Conservation (phyloP, 1,284 basidiomycete genomes). For the Fistulinella staudtii region DNA sequence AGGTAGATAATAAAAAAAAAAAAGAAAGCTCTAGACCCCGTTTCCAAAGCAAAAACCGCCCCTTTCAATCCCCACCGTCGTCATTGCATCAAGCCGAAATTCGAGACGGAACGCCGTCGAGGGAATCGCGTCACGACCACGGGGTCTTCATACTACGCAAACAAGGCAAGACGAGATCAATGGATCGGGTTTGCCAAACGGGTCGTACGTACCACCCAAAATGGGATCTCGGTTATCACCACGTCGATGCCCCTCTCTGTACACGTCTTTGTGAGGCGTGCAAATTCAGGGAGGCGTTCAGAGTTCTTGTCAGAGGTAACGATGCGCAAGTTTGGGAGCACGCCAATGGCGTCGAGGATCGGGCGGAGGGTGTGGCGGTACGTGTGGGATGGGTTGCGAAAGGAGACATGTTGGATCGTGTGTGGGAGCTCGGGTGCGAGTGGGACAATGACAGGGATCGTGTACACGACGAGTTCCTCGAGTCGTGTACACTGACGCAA, state of each 20-base stretch:
- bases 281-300: constrained; percentile 23
- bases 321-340: constrained; percentile 35
- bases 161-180: neutral
- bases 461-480: constrained; percentile 40
- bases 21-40: no score
- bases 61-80: constrained; percentile 3
- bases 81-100: constrained; percentile 42
- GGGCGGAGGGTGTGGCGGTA: constrained; percentile 25
- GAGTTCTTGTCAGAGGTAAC: constrained; percentile 36
- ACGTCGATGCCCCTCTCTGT: constrained; percentile 31
- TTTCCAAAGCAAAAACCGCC: no score
- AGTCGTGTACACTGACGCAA: constrained; percentile 39
- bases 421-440: constrained; percentile 33
- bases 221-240: constrained; percentile 26
- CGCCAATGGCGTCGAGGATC: constrained; percentile 34
- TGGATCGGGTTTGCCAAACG: neutral
- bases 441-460: constrained; percentile 34
- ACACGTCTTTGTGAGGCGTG: constrained; percentile 30
- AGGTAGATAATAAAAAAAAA: no score
- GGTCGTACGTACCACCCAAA: constrained; percentile 36
- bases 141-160: constrained; percentile 39
- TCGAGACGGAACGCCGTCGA: constrained; percentile 38
- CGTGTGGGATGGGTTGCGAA: constrained; percentile 32
- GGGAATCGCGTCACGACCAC: constrained; percentile 38
- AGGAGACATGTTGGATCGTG: constrained; percentile 39